Percentiles rank a stretch among this genome's conserved stretches.
Evolutionary conservation across 73 alveolate species (phyloP).

Genomic region (Symbiodinium natans): DNA sequence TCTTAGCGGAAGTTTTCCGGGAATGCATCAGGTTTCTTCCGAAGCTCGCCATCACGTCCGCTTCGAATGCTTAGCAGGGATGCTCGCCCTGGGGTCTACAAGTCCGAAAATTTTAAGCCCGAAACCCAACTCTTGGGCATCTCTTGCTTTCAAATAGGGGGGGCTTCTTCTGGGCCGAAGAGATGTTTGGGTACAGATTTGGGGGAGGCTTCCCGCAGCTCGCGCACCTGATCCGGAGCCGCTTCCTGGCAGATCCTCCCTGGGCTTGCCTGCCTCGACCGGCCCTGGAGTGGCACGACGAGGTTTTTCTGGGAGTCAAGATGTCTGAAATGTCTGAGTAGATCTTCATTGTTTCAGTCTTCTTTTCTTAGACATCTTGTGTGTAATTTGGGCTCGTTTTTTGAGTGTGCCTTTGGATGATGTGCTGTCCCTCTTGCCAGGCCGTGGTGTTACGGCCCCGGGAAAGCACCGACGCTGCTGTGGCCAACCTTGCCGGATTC

Average conservation of each 20-base stretch:
- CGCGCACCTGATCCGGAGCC: conserved; percentile 77
- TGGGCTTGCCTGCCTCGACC: conserved; percentile 90
- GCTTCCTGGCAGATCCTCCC: conserved; percentile 80
- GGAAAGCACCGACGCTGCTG: conserved; percentile 76
- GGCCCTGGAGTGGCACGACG: conserved; percentile 57
- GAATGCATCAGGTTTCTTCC: too few relatives aligned
- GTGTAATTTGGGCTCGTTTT: neutral
- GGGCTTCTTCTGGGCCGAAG: too few relatives aligned
- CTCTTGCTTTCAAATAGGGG: too few relatives aligned
- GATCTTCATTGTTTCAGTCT: neutral
- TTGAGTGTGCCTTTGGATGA: neutral
- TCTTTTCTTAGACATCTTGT: neutral
- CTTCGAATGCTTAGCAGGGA: too few relatives aligned
- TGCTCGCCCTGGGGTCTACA: too few relatives aligned
- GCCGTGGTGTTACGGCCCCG: conserved; percentile 80
- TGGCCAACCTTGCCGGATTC: conserved; percentile 89
- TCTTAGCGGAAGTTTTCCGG: too few relatives aligned
- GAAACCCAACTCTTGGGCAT: too few relatives aligned
- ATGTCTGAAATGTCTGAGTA: neutral
- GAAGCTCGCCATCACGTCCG: too few relatives aligned
- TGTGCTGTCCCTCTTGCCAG: neutral
- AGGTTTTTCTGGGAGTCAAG: neutral
- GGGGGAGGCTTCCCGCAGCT: conserved; percentile 62
- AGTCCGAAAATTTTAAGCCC: too few relatives aligned
- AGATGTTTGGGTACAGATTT: too few relatives aligned